These are phyloP conservation scores for Ensete ventricosum DNA, from an alignment of 176 grass and related monocot species.

Conservation along the genomic window DNA sequence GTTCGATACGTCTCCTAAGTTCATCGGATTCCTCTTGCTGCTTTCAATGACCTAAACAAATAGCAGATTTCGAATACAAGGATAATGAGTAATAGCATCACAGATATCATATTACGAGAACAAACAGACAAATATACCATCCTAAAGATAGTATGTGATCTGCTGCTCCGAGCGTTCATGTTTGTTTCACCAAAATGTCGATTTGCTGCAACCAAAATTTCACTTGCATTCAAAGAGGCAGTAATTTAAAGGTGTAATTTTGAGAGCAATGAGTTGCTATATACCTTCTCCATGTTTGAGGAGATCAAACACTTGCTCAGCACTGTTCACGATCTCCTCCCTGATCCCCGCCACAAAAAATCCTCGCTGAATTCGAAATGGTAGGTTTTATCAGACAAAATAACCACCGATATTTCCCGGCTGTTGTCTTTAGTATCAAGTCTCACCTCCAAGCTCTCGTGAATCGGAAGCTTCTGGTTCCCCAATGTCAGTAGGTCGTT, in stretches of 20 bases:
- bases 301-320: slow-evolving; percentile 77
- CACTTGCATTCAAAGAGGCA: background rate
- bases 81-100: background rate
- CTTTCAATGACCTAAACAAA: slow-evolving; percentile 80
- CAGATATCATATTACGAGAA: slow-evolving; percentile 13
- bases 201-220: slow-evolving; percentile 41
- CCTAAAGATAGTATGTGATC: slow-evolving; percentile 86
- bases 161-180: slow-evolving; percentile 77
- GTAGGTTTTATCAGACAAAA: background rate
- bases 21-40: slow-evolving; percentile 40
- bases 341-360: slow-evolving; percentile 66
- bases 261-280: background rate
- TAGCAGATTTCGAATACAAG: background rate
- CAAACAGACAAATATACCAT: slow-evolving; percentile 53
- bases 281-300: slow-evolving; percentile 73
- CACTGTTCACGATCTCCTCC: slow-evolving; percentile 76
- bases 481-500: slow-evolving; percentile 64
- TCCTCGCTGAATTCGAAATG: slow-evolving; percentile 38
- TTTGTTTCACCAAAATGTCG: slow-evolving; percentile 97
- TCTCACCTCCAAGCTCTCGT: slow-evolving; percentile 75
- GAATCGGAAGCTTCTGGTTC: slow-evolving; percentile 61
- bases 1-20: slow-evolving; percentile 22
- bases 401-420: background rate
- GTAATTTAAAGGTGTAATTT: background rate
- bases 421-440: background rate